phyloP scores from a whole-genome alignment of 805 yeast genomes.

The Lipomyces lipofer region DNA sequence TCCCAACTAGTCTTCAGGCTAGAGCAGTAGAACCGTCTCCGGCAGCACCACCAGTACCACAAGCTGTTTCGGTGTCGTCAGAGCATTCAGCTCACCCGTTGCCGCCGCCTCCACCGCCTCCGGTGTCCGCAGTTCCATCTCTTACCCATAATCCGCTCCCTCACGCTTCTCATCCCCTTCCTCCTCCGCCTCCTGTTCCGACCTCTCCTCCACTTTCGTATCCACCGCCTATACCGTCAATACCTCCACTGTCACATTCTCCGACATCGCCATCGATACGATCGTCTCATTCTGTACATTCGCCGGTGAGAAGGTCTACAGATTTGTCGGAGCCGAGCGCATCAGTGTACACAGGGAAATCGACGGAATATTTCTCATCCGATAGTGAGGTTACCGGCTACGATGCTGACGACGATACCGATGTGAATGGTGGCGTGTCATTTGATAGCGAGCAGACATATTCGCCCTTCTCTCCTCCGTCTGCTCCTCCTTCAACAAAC shows the following conservation, averaged over 20 bases:
- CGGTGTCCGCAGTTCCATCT: conserved; percentile 25
- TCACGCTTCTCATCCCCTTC: conserved; percentile 11
- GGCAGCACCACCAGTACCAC: conserved; percentile 7
- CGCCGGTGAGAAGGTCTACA: conserved; percentile 2
- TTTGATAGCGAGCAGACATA: conserved; percentile 26
- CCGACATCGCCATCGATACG: too few relatives aligned
- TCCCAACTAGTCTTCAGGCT: conserved; percentile 13
- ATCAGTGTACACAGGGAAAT: conserved; percentile 7
- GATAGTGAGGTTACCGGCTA: conserved; percentile 55
- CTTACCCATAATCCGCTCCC: too few relatives aligned
- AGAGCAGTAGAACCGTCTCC: not conserved
- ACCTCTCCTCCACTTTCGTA: not conserved
- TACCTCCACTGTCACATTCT: too few relatives aligned
- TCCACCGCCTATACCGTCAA: not conserved
- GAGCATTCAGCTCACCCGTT: not conserved
- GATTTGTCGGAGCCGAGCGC: conserved; percentile 4
- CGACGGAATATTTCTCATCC: conserved; percentile 33
- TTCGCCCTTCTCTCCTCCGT: conserved; percentile 33
- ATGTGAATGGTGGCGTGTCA: conserved; percentile 35
- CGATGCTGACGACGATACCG: conserved; percentile 66
- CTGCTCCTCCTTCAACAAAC: conserved; percentile 28
- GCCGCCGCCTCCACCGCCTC: conserved; percentile 25
- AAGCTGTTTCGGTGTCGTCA: not conserved
- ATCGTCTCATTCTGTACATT: too few relatives aligned
- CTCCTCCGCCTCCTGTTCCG: conserved; percentile 22